These are phyloP conservation scores for Tephrocybe sp. DNA, from an alignment of 768 basidiomycete species.

Conservation along the genomic window DNA sequence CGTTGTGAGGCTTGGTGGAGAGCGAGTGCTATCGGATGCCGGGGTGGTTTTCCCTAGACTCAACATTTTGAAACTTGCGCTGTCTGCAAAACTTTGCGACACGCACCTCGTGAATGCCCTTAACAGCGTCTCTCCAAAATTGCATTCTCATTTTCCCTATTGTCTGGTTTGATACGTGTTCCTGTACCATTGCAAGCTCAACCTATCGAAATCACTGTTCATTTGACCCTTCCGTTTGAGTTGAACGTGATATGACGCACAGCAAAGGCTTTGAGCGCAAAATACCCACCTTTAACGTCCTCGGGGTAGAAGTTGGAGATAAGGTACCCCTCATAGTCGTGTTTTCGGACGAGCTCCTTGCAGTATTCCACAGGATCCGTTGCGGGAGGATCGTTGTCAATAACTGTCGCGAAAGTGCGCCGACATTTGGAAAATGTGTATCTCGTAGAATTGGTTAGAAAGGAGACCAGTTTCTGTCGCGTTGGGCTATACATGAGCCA, in stretches of 20 bases:
- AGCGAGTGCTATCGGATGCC: constrained; percentile 79
- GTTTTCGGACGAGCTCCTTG: constrained; percentile 64
- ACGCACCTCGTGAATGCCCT: constrained; percentile 61
- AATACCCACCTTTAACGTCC: constrained; percentile 62
- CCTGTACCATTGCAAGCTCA: constrained; percentile 75
- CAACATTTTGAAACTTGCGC: constrained; percentile 8
- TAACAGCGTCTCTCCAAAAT: constrained; percentile 84
- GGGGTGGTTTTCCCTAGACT: constrained; percentile 66
- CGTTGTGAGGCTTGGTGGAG: constrained; percentile 52
- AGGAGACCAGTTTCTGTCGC: not conserved
- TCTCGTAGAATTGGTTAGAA: not conserved
- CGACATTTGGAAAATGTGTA: not conserved
- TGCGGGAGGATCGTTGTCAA: constrained; percentile 3
- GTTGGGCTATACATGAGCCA: no score
- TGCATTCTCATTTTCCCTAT: constrained; percentile 85
- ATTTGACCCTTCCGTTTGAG: constrained; percentile 1
- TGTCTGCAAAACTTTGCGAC: not conserved
- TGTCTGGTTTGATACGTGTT: constrained; percentile 65
- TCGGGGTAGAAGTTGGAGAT: constrained; percentile 69
- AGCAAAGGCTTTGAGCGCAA: constrained; percentile 80
- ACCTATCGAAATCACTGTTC: constrained; percentile 40
- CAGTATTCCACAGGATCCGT: constrained; percentile 61
- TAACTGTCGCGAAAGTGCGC: constrained; percentile 10
- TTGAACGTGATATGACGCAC: constrained; percentile 43
- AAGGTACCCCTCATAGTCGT: constrained; percentile 82